Percentiles rank a stretch among this genome's conserved stretches.
These are phyloP conservation scores for Clarkia xantiana DNA, from an alignment of 345 rosid genomes.

Conservation along the genomic window DNA sequence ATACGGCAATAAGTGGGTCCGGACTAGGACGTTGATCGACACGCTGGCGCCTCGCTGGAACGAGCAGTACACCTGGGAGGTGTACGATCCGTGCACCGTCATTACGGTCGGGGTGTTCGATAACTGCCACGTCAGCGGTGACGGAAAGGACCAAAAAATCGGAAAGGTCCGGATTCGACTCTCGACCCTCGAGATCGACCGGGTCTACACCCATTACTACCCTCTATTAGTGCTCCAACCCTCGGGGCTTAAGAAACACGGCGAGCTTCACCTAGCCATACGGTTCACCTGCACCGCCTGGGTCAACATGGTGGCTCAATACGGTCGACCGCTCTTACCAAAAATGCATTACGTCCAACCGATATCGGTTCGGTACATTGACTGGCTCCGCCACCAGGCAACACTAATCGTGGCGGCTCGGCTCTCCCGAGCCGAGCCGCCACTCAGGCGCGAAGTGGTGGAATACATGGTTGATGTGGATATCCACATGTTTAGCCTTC, in stretches of 20 bases:
- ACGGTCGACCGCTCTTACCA: conserved; percentile 31
- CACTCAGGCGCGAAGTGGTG: conserved; percentile 30
- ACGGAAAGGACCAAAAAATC: conserved; percentile 18
- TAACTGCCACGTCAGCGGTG: conserved; percentile 28
- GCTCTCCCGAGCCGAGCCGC: conserved; percentile 36
- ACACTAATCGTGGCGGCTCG: conserved; percentile 27
- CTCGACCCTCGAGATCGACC: conserved; percentile 34
- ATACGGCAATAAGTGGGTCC: conserved; percentile 93
- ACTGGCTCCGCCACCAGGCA: conserved; percentile 34
- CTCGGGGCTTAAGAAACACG: conserved; percentile 30
- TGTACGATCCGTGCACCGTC: conserved; percentile 81
- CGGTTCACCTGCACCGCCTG: conserved; percentile 30
- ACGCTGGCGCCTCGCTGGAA: conserved; percentile 71
- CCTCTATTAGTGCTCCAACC: conserved; percentile 29
- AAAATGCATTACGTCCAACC: conserved; percentile 44
- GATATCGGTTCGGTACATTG: conserved; percentile 29
- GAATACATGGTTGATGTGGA: conserved; percentile 47
- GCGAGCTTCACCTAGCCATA: conserved; percentile 39
- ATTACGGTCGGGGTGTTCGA: conserved; percentile 53
- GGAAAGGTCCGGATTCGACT: conserved; percentile 46
- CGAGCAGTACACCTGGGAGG: conserved; percentile 99
- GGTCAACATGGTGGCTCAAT: conserved; percentile 31
- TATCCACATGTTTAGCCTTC: conserved; percentile 44
- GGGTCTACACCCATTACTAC: conserved; percentile 40
- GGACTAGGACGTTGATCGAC: conserved; percentile 83